Conservation (phyloP, 2,329 filamentous ascomycete genomes). For the Verticillium klebahnii region DNA sequence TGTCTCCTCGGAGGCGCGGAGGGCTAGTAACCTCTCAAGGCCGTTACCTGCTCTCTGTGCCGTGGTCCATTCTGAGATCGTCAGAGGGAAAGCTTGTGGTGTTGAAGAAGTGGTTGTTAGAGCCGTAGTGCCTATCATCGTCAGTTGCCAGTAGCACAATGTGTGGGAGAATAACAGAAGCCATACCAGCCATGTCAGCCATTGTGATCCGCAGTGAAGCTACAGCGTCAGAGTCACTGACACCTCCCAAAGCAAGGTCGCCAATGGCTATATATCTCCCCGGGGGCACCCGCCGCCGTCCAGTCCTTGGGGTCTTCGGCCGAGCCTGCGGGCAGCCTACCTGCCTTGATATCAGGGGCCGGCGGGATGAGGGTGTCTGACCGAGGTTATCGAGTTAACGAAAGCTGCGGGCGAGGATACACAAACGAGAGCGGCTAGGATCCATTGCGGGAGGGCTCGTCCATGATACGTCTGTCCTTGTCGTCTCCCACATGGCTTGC, state of each 20-base stretch:
- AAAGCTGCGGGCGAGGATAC: background rate
- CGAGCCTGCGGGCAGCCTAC: background rate
- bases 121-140: background rate
- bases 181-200: background rate
- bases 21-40: conserved; percentile 19
- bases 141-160: background rate
- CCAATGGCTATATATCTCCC: background rate
- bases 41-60: conserved; percentile 18
- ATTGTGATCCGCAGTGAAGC: background rate
- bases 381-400: background rate
- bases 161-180: background rate
- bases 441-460: background rate
- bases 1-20: conserved; percentile 18
- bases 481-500: background rate
- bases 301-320: background rate
- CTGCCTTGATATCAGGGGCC: background rate
- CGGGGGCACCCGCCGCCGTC: background rate
- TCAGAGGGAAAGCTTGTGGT: conserved; percentile 7
- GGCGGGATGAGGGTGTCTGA: background rate
- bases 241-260: background rate
- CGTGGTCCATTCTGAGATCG: conserved; percentile 17
- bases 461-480: background rate
- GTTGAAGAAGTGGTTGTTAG: background rate
- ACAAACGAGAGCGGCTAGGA: background rate
- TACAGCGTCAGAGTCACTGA: background rate